These are phyloP conservation scores for Hyphopichia fennica DNA, from an alignment of 1,139 yeast species.

Conservation along the genomic window DNA sequence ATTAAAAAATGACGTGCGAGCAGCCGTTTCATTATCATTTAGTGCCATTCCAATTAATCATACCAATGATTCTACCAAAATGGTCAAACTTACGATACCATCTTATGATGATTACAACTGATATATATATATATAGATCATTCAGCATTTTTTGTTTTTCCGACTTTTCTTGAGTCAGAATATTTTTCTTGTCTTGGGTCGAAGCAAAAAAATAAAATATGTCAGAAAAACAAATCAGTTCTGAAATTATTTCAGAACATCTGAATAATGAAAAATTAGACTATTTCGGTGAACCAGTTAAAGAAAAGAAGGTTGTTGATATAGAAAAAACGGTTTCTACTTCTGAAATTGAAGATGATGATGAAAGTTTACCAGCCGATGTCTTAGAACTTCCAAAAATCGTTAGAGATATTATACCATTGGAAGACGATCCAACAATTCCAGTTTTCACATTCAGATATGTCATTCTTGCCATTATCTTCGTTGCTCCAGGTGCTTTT, in stretches of 20 bases:
- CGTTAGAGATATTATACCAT: conserved; percentile 21
- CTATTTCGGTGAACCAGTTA: conserved; percentile 1
- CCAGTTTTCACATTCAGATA: conserved; percentile 32
- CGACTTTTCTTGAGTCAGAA: too few species aligned
- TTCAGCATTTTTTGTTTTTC: too few species aligned
- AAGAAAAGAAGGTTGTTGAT: not conserved
- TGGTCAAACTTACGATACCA: too few species aligned
- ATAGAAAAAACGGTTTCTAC: not conserved
- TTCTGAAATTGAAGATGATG: not conserved
- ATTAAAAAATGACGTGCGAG: too few species aligned
- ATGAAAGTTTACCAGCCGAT: conserved; percentile 13
- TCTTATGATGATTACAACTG: too few species aligned
- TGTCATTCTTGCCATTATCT: conserved; percentile 26
- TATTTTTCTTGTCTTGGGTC: too few species aligned
- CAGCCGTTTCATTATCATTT: too few species aligned
- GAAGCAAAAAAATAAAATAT: not conserved
- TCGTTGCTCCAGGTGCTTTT: conserved; percentile 38
- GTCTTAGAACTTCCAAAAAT: conserved; percentile 17
- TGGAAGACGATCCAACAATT: conserved; percentile 22
- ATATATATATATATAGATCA: too few species aligned
- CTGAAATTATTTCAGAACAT: too few species aligned
- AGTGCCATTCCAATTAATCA: too few species aligned
- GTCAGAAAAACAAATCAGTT: too few species aligned
- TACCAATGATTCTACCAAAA: too few species aligned
- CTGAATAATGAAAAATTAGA: not conserved